phyloP scores from a whole-genome alignment of 768 basidiomycete species.

The Amanita exitialis region DNA sequence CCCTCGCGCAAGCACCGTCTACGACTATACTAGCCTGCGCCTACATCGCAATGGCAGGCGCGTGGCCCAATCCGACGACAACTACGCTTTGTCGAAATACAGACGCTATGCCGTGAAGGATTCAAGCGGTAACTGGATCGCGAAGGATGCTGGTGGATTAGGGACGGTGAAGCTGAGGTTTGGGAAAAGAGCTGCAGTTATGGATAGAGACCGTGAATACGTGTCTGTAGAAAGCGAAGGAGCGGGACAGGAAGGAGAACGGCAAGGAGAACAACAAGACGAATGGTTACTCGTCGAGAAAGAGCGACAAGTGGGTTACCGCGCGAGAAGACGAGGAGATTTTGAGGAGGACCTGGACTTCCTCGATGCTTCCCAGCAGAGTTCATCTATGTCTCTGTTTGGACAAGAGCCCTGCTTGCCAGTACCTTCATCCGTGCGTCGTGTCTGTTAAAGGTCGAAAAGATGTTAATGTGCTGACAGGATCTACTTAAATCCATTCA shows the following conservation, averaged over 20 bases:
- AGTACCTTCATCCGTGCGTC: slow-evolving; percentile 42
- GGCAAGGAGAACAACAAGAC: slow-evolving; percentile 6
- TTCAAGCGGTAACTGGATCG: slow-evolving; percentile 54
- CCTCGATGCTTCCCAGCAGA: slow-evolving; percentile 20
- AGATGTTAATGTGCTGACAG: slow-evolving; percentile 16
- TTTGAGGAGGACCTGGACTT: slow-evolving; percentile 46
- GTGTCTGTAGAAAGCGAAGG: slow-evolving; percentile 7
- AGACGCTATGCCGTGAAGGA: slow-evolving; percentile 22
- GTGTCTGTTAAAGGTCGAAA: slow-evolving; percentile 5
- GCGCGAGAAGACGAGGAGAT: slow-evolving; percentile 28
- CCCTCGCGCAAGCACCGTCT: slow-evolving; percentile 42
- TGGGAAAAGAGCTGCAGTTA: no score
- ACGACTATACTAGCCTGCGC: slow-evolving; percentile 56
- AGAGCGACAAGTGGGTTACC: slow-evolving; percentile 16
- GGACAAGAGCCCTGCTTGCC: neutral
- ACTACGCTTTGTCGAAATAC: neutral
- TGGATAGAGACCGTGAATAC: slow-evolving; percentile 7
- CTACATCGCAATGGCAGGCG: slow-evolving; percentile 57
- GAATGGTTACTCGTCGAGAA: slow-evolving; percentile 10
- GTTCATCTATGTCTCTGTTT: neutral
- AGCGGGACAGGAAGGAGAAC: neutral
- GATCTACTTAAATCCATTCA: slow-evolving; percentile 43
- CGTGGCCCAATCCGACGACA: slow-evolving; percentile 33
- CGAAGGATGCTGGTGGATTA: slow-evolving; percentile 52
- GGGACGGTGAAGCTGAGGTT: slow-evolving; percentile 19